These are phyloP conservation scores for Nicotiana attenuata DNA, from an alignment of 257 asterid species.

Conservation along the genomic window DNA sequence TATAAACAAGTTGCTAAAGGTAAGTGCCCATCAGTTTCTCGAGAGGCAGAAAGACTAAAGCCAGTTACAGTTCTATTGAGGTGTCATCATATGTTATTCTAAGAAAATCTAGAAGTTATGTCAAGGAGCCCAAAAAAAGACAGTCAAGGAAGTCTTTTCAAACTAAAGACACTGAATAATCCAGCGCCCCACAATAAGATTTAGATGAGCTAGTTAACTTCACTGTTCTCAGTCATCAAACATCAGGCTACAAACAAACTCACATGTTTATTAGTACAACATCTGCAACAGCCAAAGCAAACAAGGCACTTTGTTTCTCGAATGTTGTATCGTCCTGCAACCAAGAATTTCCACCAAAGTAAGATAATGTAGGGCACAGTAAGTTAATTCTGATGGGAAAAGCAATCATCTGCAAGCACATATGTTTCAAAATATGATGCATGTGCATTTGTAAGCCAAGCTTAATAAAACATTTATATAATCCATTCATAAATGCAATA, in stretches of 20 bases:
- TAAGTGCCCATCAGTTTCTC: neutral
- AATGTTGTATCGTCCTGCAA: conserved; percentile 50
- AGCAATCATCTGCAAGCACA: neutral
- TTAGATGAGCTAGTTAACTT: neutral
- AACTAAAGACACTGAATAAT: neutral
- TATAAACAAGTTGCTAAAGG: neutral
- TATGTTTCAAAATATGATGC: neutral
- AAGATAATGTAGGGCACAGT: neutral
- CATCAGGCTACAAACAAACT: conserved; percentile 22
- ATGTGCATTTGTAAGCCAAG: neutral
- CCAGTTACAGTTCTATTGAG: neutral
- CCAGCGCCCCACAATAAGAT: neutral
- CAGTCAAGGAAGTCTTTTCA: neutral
- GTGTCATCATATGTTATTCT: neutral
- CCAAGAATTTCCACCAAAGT: conserved; percentile 7
- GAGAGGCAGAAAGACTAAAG: neutral
- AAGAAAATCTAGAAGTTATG: neutral
- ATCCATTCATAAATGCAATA: neutral
- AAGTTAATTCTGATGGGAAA: conserved; percentile 8
- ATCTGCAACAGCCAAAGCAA: conserved; percentile 48
- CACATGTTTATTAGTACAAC: conserved; percentile 54
- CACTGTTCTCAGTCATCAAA: conserved; percentile 5
- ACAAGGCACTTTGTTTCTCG: conserved; percentile 54
- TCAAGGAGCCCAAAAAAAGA: neutral
- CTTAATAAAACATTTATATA: neutral